Conservation (phyloP, 129 eudicot genomes). For the Sambucus nigra region DNA sequence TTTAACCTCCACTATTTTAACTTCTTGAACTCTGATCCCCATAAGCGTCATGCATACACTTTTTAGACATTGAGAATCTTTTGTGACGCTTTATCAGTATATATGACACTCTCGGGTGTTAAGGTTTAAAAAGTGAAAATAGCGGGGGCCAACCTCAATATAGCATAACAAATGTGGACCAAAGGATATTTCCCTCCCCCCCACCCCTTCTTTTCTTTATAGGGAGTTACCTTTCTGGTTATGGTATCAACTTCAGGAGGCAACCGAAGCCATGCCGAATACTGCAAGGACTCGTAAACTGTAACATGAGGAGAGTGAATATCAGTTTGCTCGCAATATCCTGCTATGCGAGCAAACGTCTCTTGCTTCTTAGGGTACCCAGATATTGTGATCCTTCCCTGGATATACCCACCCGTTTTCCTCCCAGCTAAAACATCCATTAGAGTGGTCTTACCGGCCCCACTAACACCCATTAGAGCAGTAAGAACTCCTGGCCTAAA, state of each 20-base stretch:
- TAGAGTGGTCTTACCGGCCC: conserved; percentile 89
- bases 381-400: conserved; percentile 65
- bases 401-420: conserved; percentile 81
- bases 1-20: too few relatives aligned
- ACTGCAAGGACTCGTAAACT: conserved; percentile 61
- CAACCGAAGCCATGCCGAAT: conserved; percentile 90
- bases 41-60: too few relatives aligned
- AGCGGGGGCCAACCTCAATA: too few relatives aligned
- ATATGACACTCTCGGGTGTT: too few relatives aligned
- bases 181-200: too few relatives aligned
- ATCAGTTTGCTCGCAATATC: conserved; percentile 89
- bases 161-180: too few relatives aligned
- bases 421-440: conserved; percentile 90
- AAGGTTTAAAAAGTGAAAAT: too few relatives aligned
- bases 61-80: too few relatives aligned
- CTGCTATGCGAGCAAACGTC: conserved; percentile 88
- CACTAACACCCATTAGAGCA: conserved; percentile 92
- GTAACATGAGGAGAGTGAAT: conserved; percentile 93
- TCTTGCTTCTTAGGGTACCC: conserved; percentile 91
- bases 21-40: too few relatives aligned
- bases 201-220: too few relatives aligned
- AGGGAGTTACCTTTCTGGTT: conserved; percentile 51
- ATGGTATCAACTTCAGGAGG: conserved; percentile 64
- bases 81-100: too few relatives aligned
- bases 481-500: conserved; percentile 92